phyloP scores from a whole-genome alignment of 257 asterid genomes.

The Nicotiana noctiflora region DNA sequence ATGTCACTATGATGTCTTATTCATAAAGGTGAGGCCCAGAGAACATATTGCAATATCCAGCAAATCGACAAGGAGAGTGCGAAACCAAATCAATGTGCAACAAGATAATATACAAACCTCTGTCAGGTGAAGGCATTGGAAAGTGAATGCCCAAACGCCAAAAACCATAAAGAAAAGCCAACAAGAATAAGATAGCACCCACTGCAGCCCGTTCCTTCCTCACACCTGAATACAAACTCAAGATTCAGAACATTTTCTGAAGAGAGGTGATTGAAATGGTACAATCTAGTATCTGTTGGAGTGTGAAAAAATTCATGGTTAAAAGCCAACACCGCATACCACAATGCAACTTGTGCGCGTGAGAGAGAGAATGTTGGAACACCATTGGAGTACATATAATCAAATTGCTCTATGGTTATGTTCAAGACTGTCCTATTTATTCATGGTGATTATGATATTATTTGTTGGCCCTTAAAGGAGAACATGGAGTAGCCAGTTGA shows the following conservation, averaged over 20 bases:
- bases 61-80: conserved; percentile 3
- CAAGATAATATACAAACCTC: conserved; percentile 39
- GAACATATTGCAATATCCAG: conserved; percentile 2
- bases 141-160: conserved; percentile 99
- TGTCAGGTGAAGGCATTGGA: conserved; percentile 99
- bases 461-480: neutral
- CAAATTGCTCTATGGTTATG: neutral
- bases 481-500: neutral
- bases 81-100: neutral
- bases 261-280: neutral
- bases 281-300: neutral
- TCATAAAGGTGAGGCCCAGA: neutral
- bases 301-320: neutral
- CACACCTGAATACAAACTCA: conserved; percentile 47
- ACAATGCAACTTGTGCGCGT: neutral
- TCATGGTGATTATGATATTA: neutral
- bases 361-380: conserved; percentile 1
- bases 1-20: neutral
- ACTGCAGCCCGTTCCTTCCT: conserved; percentile 84
- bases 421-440: neutral
- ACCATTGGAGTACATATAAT: neutral
- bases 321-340: neutral
- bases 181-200: conserved; percentile 71
- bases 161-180: conserved; percentile 85
- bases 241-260: conserved; percentile 10